Conservation (phyloP, 2,329 filamentous ascomycete genomes). For the Juglanconis juglandina region DNA sequence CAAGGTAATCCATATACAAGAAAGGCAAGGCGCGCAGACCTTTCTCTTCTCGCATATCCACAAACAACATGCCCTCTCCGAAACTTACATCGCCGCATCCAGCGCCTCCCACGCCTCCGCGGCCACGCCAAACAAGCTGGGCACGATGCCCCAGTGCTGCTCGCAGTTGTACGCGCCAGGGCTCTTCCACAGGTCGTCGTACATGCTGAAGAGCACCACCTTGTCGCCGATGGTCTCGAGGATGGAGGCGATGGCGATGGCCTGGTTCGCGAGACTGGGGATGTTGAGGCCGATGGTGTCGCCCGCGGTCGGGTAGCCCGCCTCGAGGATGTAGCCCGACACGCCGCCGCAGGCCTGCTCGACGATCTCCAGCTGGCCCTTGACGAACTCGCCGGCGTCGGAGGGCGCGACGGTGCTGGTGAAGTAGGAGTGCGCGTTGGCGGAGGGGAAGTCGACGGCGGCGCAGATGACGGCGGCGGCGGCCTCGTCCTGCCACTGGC, state of each 20-base stretch:
- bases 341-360: conserved; percentile 66
- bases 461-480: conserved; percentile 61
- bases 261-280: conserved; percentile 66
- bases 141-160: conserved; percentile 70
- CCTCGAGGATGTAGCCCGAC: conserved; percentile 79
- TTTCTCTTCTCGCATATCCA: neutral
- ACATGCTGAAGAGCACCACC: conserved; percentile 77
- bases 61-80: neutral
- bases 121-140: conserved; percentile 40
- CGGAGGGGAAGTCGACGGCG: conserved; percentile 73
- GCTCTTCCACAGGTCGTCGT: conserved; percentile 79
- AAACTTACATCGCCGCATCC: neutral
- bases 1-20: conserved; percentile 4
- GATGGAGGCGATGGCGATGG: conserved; percentile 69
- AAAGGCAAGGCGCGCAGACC: conserved; percentile 2
- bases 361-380: conserved; percentile 68
- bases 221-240: conserved; percentile 60
- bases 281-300: conserved; percentile 68
- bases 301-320: conserved; percentile 79
- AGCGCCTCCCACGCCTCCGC: conserved; percentile 6
- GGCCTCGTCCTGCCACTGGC: conserved; percentile 67
- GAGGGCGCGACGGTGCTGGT: conserved; percentile 63
- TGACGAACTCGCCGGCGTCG: conserved; percentile 73
- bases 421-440: conserved; percentile 95
- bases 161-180: conserved; percentile 69